Evolutionary conservation across 2,329 filamentous ascomycete species (phyloP), one percentile per base, ranked within the genome.

Genomic region (Fusarium oxysporum): DNA sequence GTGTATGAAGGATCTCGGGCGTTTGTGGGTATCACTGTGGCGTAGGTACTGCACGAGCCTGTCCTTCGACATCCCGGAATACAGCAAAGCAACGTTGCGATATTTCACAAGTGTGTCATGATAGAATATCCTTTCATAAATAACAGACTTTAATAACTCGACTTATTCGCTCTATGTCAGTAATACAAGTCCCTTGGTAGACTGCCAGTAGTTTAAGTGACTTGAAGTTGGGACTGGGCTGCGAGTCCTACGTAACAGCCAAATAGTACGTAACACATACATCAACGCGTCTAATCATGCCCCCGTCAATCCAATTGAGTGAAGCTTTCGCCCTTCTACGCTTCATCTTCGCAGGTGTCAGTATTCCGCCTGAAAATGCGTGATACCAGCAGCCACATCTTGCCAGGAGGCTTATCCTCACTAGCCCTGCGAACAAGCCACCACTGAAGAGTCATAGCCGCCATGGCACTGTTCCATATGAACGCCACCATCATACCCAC

Each of bases 41-140:
- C 41, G 5, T 53, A 53, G 23, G 23, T 6, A 25, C 7, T 10
- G 6, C 8, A 28, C 1, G 10, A 12, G 14, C 4, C 3, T 50
- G 11, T 12, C 7, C 1, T 11, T 4, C 2, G 45, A n/a, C 19
- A 16, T 16, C 2, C 2, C 13, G 13, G 19, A 11, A 16, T 3
- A 12, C 6, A 0, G 23, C 1, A 4, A 4, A 32, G 8, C 3
- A 17, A 5, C 3, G 12, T 4, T 32, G 8, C 13, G 8, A 32
- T 32, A 11, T 4, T 6, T 16, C 8, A 32, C 1, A n/a, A 23
- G 0, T 33, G 0, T 23, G 21, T 1, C 9, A 48, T 12, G 5
- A 16, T 17, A 17, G 4, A 32, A 2, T 3, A 23, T 33, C 1
- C 2, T 12, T n/a, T 3, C 4, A 8, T 23, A 23, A 8, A 12